phyloP scores from a whole-genome alignment of 2,329 filamentous ascomycete genomes.

The Passalora sequoiae region DNA sequence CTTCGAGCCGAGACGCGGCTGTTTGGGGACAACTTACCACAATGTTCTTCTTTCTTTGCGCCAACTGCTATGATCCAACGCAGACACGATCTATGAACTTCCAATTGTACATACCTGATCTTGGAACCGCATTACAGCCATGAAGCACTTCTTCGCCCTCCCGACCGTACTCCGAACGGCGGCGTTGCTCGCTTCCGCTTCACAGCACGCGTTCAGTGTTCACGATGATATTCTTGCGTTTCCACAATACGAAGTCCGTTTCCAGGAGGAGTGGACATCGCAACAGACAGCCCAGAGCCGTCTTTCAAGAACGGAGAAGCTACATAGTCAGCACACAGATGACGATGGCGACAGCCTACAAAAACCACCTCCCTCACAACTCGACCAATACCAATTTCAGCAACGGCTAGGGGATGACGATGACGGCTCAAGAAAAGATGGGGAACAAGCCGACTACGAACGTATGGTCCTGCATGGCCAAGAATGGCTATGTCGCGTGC shows the following conservation, averaged over 20 bases:
- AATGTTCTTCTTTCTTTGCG: too few species aligned
- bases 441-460: slow-evolving; percentile 53
- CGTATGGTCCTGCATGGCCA: slow-evolving; percentile 65
- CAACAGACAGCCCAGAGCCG: slow-evolving; percentile 63
- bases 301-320: slow-evolving; percentile 37
- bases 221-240: slow-evolving; percentile 82
- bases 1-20: too few species aligned
- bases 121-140: slow-evolving; percentile 16
- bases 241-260: slow-evolving; percentile 76
- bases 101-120: background rate
- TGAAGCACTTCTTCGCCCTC: slow-evolving; percentile 47
- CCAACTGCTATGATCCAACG: background rate
- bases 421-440: slow-evolving; percentile 11
- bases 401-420: slow-evolving; percentile 5
- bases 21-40: too few species aligned
- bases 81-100: too few species aligned
- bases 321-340: slow-evolving; percentile 1
- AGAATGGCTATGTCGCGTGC: slow-evolving; percentile 80
- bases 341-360: slow-evolving; percentile 3
- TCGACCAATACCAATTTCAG: slow-evolving; percentile 22
- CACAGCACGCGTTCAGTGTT: slow-evolving; percentile 68
- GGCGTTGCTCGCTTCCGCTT: slow-evolving; percentile 40
- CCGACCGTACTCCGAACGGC: slow-evolving; percentile 45
- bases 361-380: slow-evolving; percentile 8
- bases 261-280: slow-evolving; percentile 61